phyloP scores from a whole-genome alignment of 768 basidiomycete species.

The Macrolepiota albuminosa region DNA sequence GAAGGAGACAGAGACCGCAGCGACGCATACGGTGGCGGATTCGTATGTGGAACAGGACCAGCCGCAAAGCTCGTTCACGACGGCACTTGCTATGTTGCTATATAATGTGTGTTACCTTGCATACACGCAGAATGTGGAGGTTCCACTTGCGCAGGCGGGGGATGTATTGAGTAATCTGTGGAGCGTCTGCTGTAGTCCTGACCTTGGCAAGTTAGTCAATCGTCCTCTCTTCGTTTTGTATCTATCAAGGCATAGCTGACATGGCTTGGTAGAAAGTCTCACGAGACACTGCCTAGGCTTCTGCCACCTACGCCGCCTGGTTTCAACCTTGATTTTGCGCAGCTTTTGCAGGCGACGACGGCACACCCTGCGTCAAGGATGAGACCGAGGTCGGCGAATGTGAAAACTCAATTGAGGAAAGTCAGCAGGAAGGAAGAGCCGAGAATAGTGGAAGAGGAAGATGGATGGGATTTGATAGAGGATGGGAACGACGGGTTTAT shows the following conservation, averaged over 20 bases:
- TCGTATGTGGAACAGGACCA: constrained; percentile 21
- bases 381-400: background rate
- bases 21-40: constrained; percentile 14
- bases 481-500: background rate
- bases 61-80: constrained; percentile 55
- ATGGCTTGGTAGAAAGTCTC: constrained; percentile 40
- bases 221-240: background rate
- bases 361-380: constrained; percentile 47
- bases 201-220: constrained; percentile 54
- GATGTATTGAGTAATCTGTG: constrained; percentile 75
- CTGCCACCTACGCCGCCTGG: constrained; percentile 57
- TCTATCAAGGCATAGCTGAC: background rate
- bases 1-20: background rate
- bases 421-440: constrained; percentile 6
- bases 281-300: constrained; percentile 53
- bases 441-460: constrained; percentile 21
- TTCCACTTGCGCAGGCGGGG: constrained; percentile 73
- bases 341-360: constrained; percentile 73
- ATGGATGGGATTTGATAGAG: constrained; percentile 31
- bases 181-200: constrained; percentile 74
- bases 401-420: background rate
- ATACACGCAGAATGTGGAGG: constrained; percentile 70
- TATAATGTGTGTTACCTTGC: constrained; percentile 84
- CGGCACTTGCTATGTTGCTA: constrained; percentile 78
- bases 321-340: constrained; percentile 72